Percentiles rank a stretch among this genome's conserved stretches.
Conservation (phyloP, 2,329 filamentous ascomycete species). For the Talaromyces sp. region DNA sequence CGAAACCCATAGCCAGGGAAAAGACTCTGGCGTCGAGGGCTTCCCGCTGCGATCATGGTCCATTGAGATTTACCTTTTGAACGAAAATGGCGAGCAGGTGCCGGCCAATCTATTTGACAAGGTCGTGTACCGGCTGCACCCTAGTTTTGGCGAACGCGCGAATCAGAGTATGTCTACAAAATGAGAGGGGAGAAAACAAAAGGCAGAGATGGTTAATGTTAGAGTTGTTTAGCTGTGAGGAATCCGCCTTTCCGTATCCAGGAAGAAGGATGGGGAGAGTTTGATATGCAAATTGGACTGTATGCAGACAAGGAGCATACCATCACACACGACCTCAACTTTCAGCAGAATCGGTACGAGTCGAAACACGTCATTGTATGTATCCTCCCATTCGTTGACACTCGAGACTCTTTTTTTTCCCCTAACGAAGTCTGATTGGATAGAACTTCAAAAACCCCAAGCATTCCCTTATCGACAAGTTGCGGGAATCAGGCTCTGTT, state of each 20-base stretch:
- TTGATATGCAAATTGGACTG: conserved; percentile 85
- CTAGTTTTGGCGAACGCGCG: conserved; percentile 77
- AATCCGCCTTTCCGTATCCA: conserved; percentile 81
- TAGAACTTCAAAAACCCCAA: conserved; percentile 88
- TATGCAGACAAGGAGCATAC: conserved; percentile 82
- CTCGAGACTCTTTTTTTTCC: not conserved
- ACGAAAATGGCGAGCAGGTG: conserved; percentile 79
- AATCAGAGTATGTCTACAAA: conserved; percentile 65
- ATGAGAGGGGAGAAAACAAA: not conserved
- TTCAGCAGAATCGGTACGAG: conserved; percentile 75
- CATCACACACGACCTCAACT: conserved; percentile 87
- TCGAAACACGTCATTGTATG: conserved; percentile 67
- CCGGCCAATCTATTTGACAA: conserved; percentile 84
- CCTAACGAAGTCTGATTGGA: not conserved
- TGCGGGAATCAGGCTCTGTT: conserved; percentile 82
- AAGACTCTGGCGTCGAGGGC: conserved; percentile 74
- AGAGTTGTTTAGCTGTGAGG: conserved; percentile 59
- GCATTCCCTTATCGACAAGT: conserved; percentile 68
- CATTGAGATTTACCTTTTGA: conserved; percentile 76
- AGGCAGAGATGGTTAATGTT: conserved; percentile 4
- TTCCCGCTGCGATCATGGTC: conserved; percentile 93
- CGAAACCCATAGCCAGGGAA: conserved; percentile 53
- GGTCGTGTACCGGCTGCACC: conserved; percentile 87
- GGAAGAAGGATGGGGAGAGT: conserved; percentile 98
- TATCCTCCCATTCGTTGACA: not conserved